phyloP scores from a whole-genome alignment of 345 rosid genomes.

The Euclidium syriacum region DNA sequence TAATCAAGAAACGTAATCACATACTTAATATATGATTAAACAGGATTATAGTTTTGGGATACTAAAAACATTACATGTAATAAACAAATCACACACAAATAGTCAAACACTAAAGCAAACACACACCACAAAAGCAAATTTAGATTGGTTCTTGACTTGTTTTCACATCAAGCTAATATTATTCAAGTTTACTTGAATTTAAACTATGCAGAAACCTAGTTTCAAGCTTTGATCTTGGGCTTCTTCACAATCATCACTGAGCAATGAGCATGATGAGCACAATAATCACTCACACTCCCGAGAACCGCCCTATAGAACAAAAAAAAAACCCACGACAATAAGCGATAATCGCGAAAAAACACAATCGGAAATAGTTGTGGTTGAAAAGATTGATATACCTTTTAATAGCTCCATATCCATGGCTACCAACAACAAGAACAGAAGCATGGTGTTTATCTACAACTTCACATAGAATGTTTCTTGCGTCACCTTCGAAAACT shows the following conservation, averaged over 20 bases:
- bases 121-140: neutral
- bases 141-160: constrained; percentile 1
- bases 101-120: neutral
- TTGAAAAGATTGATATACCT: constrained; percentile 38
- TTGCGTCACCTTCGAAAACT: constrained; percentile 83
- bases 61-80: neutral
- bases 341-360: neutral
- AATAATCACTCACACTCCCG: constrained; percentile 94
- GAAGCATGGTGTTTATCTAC: constrained; percentile 86
- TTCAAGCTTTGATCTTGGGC: constrained; percentile 61
- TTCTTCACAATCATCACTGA: constrained; percentile 90
- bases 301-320: constrained; percentile 83
- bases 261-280: constrained; percentile 97
- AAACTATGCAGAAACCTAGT: neutral
- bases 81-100: neutral
- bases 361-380: neutral
- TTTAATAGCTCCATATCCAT: constrained; percentile 95
- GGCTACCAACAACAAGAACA: constrained; percentile 86
- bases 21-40: neutral
- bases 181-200: neutral
- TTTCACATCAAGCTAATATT: constrained; percentile 9
- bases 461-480: constrained; percentile 84
- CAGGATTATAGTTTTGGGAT: neutral
- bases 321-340: too few species aligned
- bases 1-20: neutral